A percentile compares a stretch with the other conserved stretches of the same genome.
Evolutionary conservation across 441 rosid genomes (phyloP).

Genomic region (Erodium trifolium): DNA sequence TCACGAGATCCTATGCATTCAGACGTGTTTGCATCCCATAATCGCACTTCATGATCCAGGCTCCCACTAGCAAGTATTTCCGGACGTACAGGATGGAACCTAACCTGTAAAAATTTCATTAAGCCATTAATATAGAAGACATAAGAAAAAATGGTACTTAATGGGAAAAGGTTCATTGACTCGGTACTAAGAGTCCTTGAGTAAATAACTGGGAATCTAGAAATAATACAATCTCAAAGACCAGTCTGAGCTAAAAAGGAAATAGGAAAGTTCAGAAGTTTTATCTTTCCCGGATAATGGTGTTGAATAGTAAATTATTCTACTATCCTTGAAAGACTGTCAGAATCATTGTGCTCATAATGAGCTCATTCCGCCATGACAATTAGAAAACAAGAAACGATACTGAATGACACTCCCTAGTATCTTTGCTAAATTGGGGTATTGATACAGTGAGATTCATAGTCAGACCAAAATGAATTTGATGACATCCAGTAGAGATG

Average conservation of each 20-base stretch:
- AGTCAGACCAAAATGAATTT: background rate
- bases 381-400: background rate
- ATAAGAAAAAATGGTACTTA: background rate
- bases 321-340: too few species aligned
- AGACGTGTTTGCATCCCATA: conserved; percentile 75
- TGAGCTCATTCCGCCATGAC: background rate
- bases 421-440: background rate
- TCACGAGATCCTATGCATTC: conserved; percentile 72
- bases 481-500: background rate
- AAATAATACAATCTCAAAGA: background rate
- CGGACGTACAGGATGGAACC: conserved; percentile 72
- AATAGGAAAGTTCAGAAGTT: too few species aligned
- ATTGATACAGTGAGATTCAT: background rate
- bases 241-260: too few species aligned
- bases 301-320: too few species aligned
- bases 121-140: conserved; percentile 15
- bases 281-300: too few species aligned
- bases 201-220: background rate
- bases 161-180: background rate
- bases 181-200: background rate
- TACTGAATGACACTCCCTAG: background rate
- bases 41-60: conserved; percentile 80
- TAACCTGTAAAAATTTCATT: conserved; percentile 53
- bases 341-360: too few species aligned
- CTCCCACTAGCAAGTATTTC: conserved; percentile 94